phyloP scores from a whole-genome alignment of 805 yeast genomes.

The Lipomyces sp. region DNA sequence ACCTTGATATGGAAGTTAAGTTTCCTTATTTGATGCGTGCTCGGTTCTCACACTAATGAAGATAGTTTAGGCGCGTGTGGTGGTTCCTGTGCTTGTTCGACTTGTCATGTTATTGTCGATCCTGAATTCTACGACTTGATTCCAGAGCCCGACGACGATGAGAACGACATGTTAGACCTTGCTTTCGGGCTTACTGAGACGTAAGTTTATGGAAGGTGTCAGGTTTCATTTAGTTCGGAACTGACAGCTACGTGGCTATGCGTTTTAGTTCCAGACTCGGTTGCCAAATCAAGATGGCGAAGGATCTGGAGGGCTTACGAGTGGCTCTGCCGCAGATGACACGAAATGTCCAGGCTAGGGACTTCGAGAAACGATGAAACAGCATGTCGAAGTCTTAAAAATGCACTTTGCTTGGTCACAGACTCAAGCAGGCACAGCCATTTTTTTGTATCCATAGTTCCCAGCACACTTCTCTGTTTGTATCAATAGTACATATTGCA shows the following conservation, averaged over 20 bases:
- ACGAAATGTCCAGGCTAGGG: conserved; percentile 78
- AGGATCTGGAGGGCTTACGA: conserved; percentile 87
- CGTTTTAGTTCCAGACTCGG: conserved; percentile 69
- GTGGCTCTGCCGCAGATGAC: conserved; percentile 98
- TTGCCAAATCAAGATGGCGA: conserved; percentile 86
- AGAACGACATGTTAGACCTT: conserved; percentile 95
- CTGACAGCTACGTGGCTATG: background rate
- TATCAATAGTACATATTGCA: background rate
- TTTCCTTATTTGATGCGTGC: conserved; percentile 28
- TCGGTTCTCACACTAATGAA: background rate
- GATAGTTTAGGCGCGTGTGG: conserved; percentile 75
- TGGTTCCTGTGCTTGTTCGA: conserved; percentile 98
- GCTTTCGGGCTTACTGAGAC: conserved; percentile 98
- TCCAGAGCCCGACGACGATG: conserved; percentile 96
- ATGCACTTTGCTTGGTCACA: no score
- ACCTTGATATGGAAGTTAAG: conserved; percentile 83
- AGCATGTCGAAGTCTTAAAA: background rate
- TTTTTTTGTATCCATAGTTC: background rate
- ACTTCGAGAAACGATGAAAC: conserved; percentile 47
- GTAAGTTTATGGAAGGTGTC: conserved; percentile 6
- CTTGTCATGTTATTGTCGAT: conserved; percentile 94
- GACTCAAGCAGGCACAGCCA: no score
- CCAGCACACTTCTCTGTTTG: background rate
- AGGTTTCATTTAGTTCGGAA: background rate
- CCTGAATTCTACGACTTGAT: conserved; percentile 88